Base-by-base conservation (phyloP, 1,139 yeast species). In the Lodderomyces jiufengensis region DNA sequence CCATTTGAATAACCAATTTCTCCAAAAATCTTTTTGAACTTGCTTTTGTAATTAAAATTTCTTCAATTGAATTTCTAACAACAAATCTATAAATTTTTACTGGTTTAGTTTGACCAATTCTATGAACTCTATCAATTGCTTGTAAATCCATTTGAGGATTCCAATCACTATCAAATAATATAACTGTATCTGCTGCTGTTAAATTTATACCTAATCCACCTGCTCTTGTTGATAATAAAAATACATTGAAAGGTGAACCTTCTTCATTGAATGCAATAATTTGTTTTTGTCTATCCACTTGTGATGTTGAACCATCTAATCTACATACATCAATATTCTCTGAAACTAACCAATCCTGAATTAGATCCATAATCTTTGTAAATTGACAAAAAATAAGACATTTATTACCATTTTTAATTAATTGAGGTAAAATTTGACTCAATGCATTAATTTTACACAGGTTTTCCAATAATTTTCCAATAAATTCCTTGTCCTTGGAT, bases 121-220 rank as follows among this genome's bases (percentile, higher is more conserved):
- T 69, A 56, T 92, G 97, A 10, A 86, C 95, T 41, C 98, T 70
- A 52, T 90, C 97, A 76, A 92, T 92, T 0, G 97, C 97, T 55
- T 92, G 98, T 34, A 88, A 63, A 57, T 92, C 97, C 48, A 87
- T 90, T 54, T 92, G 97, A 0, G 98, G 98, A 51, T 92, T 92
- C 96, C 97, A 90, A 55, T 92, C 97, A 42, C 86, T 84, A 52
- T 92, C 98, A 54, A 86, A 88, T 11, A 92, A 52, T 3, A 92
- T 76, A 1, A 92, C 97, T 0, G 95, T 83, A 49, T 92, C 97
- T 0, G 97, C 96, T 1, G 84, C 78, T 0, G 82, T 76, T 39
- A 92, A 67, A 51, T 92, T 92, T 32, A 92, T 77, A 2, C 98
- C 98, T 21, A 92, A 71, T 0, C 97, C 97, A 9, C 97, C 98